Evolutionary conservation across 2,329 filamentous ascomycete species (phyloP).

Genomic region (Monosporascus ibericus): DNA sequence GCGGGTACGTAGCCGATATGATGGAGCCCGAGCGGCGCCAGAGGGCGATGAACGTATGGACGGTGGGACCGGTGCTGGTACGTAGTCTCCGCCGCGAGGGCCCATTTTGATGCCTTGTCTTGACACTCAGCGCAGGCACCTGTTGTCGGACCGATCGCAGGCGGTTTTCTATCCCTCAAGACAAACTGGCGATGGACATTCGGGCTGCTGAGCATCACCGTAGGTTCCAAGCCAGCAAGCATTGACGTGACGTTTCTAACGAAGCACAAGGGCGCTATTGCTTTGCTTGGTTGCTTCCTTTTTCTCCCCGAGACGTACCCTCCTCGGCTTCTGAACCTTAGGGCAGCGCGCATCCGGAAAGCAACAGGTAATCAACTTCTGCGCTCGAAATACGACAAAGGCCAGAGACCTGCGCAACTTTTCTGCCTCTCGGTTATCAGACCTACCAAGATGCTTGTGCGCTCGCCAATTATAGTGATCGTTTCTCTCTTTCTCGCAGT

Average conservation of each 20-base stretch:
- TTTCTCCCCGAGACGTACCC: neutral
- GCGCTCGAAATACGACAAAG: neutral
- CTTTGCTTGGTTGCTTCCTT: neutral
- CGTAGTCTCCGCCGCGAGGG: neutral
- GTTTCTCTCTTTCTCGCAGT: slow-evolving; percentile 50
- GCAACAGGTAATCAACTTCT: neutral
- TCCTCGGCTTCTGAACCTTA: neutral
- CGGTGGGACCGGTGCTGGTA: neutral
- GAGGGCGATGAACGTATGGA: neutral
- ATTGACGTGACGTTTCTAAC: neutral
- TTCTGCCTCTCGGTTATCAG: slow-evolving; percentile 37
- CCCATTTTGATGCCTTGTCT: neutral
- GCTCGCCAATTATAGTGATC: slow-evolving; percentile 52
- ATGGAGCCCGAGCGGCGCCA: neutral
- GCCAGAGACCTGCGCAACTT: neutral
- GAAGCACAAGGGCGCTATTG: neutral
- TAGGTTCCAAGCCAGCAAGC: neutral
- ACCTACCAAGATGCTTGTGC: slow-evolving; percentile 51
- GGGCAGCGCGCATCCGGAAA: neutral
- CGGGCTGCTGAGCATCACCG: neutral
- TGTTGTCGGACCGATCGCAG: neutral
- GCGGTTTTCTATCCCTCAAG: neutral
- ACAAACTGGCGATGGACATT: neutral
- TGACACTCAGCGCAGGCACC: neutral
- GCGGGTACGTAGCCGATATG: neutral